Base-by-base conservation (phyloP, 192 early-diverging fungal species). In the Dissophora globulifera region DNA sequence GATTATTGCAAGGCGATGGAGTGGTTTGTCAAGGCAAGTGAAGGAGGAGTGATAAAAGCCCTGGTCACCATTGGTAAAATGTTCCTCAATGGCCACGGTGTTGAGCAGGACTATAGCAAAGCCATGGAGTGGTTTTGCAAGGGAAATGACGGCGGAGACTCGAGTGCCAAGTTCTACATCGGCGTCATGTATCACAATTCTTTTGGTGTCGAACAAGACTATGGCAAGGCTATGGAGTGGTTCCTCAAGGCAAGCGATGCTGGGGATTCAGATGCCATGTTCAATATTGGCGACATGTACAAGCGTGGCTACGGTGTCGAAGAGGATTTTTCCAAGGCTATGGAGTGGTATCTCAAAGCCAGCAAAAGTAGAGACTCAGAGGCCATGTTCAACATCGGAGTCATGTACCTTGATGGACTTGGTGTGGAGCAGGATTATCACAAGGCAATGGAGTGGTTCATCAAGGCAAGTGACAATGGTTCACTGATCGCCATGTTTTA, bases 1-100 rank as follows among this genome's bases (percentile, higher is more conserved):
- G 67, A 82, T 25, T 50, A 62, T 10, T 31, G 50, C 23, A 61
- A 52, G 22, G 83, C 83, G 16, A 72, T 79, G 46, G 55, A 67
- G 43, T 84, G 78, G 83, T 82, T 80, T 47, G 29, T 56, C 22
- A 76, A 72, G 29, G 63, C 78, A 20, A 79, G 62, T 10, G 33
- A 58, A 1, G 43, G 70, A 42, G 83, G 81, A 17, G 58, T 66
- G 27, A 33, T 29, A 4, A 59, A 46, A 16, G 78, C 76, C 0
- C 55, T 72, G 51, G 56, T 67, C 26, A 71, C 46, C 12, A 8
- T 80, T 12, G 83, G 83, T 45, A 17, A 55, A 0, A 64, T 67
- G 54, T 70, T 80, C 17, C 46, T 38, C 43, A 67, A 78, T 41
- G 81, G 83, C n/a, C 48, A 64, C 3, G 66, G 63, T 12, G 22